These are phyloP conservation scores for Calocybe gangraenosa DNA, from an alignment of 768 basidiomycete species.

Conservation along the genomic window DNA sequence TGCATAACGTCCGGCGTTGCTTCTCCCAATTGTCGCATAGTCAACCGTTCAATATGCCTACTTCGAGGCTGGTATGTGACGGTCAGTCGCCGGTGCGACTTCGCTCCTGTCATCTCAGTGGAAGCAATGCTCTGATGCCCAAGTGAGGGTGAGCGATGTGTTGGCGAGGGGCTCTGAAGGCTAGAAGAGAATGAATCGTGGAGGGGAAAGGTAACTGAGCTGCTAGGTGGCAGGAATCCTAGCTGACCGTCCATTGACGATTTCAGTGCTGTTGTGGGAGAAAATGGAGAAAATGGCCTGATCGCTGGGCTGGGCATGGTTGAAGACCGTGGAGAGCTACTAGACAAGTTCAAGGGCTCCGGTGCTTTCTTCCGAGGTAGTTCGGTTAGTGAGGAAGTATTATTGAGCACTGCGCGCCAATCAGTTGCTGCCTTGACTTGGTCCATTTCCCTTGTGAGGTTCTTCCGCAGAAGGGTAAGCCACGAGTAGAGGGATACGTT, in stretches of 20 bases:
- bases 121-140: constrained; percentile 12
- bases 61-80: constrained; percentile 53
- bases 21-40: constrained; percentile 82
- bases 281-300: constrained; percentile 16
- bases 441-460: constrained; percentile 72
- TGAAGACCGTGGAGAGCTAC: constrained; percentile 24
- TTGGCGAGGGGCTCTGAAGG: constrained; percentile 5
- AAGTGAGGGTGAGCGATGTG: constrained; percentile 1
- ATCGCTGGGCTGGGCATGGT: constrained; percentile 23
- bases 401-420: constrained; percentile 37
- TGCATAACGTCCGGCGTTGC: constrained; percentile 89
- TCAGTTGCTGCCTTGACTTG: constrained; percentile 61
- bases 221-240: constrained; percentile 16
- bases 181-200: too few relatives aligned
- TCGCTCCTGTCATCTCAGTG: constrained; percentile 7
- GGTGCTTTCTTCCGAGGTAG: constrained; percentile 34
- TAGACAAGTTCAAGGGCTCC: constrained; percentile 29
- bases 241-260: constrained; percentile 14
- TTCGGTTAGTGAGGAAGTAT: constrained; percentile 21
- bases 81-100: constrained; percentile 20
- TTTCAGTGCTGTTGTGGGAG: constrained; percentile 24
- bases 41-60: constrained; percentile 72
- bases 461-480: constrained; percentile 76
- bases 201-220: constrained; percentile 8
- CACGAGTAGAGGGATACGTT: constrained; percentile 81